Conservation (phyloP, 2,329 filamentous ascomycete species). For the Aspergillus chevalieri region DNA sequence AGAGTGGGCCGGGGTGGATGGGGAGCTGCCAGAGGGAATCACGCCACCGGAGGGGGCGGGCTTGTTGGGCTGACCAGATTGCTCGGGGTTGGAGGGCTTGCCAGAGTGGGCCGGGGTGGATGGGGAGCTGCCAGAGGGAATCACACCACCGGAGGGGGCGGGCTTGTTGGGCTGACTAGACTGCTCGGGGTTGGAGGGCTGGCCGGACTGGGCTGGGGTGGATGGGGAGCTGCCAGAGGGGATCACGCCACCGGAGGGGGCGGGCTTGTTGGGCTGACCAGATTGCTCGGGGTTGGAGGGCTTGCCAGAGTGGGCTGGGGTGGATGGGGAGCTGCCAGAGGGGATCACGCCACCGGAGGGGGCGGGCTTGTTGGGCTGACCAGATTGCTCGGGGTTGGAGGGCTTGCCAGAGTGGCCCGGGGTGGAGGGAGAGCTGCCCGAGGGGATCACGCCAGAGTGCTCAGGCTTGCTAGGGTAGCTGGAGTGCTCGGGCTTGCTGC, state of each 20-base stretch:
- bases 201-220: neutral
- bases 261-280: no score
- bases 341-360: no score
- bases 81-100: conserved; percentile 6
- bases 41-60: neutral
- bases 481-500: neutral
- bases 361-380: no score
- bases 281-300: conserved; percentile 5
- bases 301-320: neutral
- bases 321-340: neutral
- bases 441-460: neutral
- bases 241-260: neutral
- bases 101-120: neutral
- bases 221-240: neutral
- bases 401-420: no score
- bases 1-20: neutral
- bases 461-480: conserved; percentile 1
- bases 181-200: conserved; percentile 7
- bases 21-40: neutral
- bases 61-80: neutral
- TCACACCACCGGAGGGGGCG: neutral
- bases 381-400: no score
- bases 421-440: neutral
- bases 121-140: neutral
- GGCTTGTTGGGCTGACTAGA: no score